phyloP scores from a whole-genome alignment of 441 rosid species.

The Populus hybrid region DNA sequence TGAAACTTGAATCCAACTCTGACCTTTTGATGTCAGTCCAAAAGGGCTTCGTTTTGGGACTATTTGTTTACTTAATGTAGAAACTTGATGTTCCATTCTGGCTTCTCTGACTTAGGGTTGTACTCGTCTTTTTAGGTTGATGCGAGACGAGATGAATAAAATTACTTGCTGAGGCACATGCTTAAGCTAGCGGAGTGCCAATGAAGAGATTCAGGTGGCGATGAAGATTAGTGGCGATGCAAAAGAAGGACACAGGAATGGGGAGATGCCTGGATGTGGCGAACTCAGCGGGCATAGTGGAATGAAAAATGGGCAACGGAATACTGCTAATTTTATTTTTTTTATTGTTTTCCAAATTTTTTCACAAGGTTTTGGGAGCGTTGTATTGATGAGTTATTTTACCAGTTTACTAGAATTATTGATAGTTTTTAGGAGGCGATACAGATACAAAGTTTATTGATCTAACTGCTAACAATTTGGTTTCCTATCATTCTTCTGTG shows the following conservation, averaged over 20 bases:
- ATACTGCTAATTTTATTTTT: neutral
- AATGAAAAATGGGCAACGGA: constrained; percentile 26
- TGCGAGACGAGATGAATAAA: too few relatives aligned
- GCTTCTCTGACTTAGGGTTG: constrained; percentile 13
- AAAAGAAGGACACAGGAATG: constrained; percentile 92
- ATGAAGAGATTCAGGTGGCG: constrained; percentile 91
- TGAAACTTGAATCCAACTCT: neutral
- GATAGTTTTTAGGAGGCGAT: neutral
- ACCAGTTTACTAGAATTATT: neutral
- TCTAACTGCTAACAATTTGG: neutral
- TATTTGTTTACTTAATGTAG: too few relatives aligned
- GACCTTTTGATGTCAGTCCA: neutral
- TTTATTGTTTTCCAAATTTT: neutral
- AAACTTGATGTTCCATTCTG: constrained; percentile 1
- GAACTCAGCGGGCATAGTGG: constrained; percentile 46
- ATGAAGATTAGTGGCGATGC: constrained; percentile 81
- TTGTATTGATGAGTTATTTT: neutral
- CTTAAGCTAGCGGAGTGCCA: constrained; percentile 68
- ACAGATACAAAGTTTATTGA: too few relatives aligned
- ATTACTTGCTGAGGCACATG: constrained; percentile 93
- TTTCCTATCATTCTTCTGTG: neutral
- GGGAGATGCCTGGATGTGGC: constrained; percentile 94
- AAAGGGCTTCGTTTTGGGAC: neutral
- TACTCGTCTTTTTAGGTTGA: constrained; percentile 14
- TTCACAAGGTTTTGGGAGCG: neutral